These are phyloP conservation scores for Talinum fruticosum DNA, from an alignment of 148 eudicot genomes.

Conservation along the genomic window DNA sequence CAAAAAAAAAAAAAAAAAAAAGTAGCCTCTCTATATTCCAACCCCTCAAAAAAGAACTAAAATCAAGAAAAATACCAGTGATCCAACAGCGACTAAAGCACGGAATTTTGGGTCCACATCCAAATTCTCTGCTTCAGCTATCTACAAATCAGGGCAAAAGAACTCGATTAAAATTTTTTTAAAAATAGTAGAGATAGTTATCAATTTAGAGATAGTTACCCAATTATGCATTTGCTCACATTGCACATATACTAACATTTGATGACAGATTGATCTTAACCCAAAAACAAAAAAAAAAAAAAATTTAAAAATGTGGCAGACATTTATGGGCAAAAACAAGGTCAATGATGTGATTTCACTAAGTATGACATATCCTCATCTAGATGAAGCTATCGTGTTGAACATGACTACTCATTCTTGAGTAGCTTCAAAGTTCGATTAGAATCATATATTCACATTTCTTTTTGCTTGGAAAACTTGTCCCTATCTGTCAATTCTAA, in stretches of 20 bases:
- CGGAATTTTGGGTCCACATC: slow-evolving; percentile 72
- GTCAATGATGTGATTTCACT: background rate
- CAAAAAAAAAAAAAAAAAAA: background rate
- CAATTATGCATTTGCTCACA: no score
- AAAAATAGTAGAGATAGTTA: background rate
- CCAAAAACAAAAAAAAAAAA: no score
- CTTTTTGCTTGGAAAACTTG: background rate
- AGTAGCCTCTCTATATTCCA: no score
- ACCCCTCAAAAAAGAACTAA: no score
- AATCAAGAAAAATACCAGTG: slow-evolving; percentile 49
- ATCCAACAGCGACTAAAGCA: slow-evolving; percentile 87
- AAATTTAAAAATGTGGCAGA: no score
- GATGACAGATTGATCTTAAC: no score
- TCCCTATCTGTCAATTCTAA: background rate
- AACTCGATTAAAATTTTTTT: no score
- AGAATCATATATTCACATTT: background rate
- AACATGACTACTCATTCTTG: background rate
- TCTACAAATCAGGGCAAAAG: slow-evolving; percentile 36
- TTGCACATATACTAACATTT: background rate
- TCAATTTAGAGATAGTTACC: background rate
- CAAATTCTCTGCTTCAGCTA: slow-evolving; percentile 68
- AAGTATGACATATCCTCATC: background rate
- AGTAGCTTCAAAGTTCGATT: background rate
- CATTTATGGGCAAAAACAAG: background rate
- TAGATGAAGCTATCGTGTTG: background rate